Percentiles rank a stretch among this genome's conserved stretches.
phyloP scores from a whole-genome alignment of 2,329 filamentous ascomycete genomes.

The Scorias spongiosa region DNA sequence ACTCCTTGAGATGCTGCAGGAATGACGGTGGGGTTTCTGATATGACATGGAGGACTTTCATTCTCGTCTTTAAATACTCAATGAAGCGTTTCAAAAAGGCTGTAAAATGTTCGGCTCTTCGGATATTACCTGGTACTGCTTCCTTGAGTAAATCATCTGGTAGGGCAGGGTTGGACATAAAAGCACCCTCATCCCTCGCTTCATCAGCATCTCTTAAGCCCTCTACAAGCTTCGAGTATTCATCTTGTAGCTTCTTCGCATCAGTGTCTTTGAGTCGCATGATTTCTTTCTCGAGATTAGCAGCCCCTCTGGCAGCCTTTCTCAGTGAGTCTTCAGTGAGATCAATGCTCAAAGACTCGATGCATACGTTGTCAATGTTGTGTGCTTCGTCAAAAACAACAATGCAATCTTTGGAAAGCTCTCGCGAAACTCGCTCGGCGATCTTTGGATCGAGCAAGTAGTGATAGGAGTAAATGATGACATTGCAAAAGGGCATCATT shows the following conservation, averaged over 20 bases:
- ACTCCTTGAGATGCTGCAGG: slow-evolving; percentile 77
- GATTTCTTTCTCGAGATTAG: slow-evolving; percentile 81
- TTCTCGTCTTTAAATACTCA: slow-evolving; percentile 85
- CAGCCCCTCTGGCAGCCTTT: slow-evolving; percentile 78
- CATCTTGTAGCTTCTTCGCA: slow-evolving; percentile 81
- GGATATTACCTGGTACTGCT: slow-evolving; percentile 90
- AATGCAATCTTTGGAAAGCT: slow-evolving; percentile 95
- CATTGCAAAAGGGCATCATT: slow-evolving; percentile 99
- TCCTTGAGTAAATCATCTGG: slow-evolving; percentile 91
- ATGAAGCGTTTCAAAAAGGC: slow-evolving; percentile 92
- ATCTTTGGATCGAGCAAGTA: slow-evolving; percentile 97
- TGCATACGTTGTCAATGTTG: slow-evolving; percentile 99
- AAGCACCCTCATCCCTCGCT: slow-evolving; percentile 80
- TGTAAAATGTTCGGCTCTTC: slow-evolving; percentile 89
- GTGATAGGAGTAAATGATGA: slow-evolving; percentile 99
- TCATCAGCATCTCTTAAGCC: slow-evolving; percentile 79
- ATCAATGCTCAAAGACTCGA: slow-evolving; percentile 92
- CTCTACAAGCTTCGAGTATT: slow-evolving; percentile 90
- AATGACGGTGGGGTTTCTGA: slow-evolving; percentile 95
- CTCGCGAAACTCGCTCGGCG: slow-evolving; percentile 83
- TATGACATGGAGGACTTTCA: slow-evolving; percentile 96
- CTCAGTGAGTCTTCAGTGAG: slow-evolving; percentile 88
- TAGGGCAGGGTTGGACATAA: slow-evolving; percentile 91
- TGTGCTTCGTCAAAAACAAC: slow-evolving; percentile 98
- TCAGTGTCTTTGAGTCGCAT: slow-evolving; percentile 92